Conservation (phyloP, 768 basidiomycete genomes). For the Termitomyces bulborhizus region DNA sequence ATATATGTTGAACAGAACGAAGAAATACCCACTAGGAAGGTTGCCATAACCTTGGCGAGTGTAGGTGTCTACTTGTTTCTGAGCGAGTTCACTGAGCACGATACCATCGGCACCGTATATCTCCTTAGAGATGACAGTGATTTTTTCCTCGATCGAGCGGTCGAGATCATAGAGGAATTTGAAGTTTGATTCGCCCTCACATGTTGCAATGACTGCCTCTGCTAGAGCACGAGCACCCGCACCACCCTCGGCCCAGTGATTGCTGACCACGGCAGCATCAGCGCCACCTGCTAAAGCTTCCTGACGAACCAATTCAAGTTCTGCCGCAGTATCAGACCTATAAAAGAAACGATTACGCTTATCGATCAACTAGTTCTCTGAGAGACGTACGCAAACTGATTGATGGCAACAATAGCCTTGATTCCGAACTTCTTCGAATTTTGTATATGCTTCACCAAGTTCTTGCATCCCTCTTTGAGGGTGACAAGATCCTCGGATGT, state of each 20-base stretch:
- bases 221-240: conserved; percentile 86
- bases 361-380: neutral
- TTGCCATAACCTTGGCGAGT: conserved; percentile 81
- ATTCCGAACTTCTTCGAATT: conserved; percentile 94
- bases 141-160: conserved; percentile 83
- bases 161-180: conserved; percentile 90
- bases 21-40: conserved; percentile 60
- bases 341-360: conserved; percentile 1
- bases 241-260: conserved; percentile 97
- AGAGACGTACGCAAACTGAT: conserved; percentile 83
- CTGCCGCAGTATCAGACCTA: conserved; percentile 86
- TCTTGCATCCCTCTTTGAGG: conserved; percentile 88
- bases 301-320: conserved; percentile 78
- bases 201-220: conserved; percentile 84
- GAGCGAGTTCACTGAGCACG: conserved; percentile 77
- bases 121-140: conserved; percentile 77
- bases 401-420: conserved; percentile 95
- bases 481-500: conserved; percentile 88
- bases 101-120: conserved; percentile 95
- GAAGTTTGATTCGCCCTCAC: conserved; percentile 79
- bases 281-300: conserved; percentile 82
- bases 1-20: neutral
- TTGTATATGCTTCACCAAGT: conserved; percentile 88
- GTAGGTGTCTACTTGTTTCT: conserved; percentile 84
- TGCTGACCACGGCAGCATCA: conserved; percentile 91